Percentiles rank a stretch among this genome's conserved stretches.
These are phyloP conservation scores for Cladophialophora exuberans DNA, from an alignment of 2,329 filamentous ascomycete genomes.

Conservation along the genomic window DNA sequence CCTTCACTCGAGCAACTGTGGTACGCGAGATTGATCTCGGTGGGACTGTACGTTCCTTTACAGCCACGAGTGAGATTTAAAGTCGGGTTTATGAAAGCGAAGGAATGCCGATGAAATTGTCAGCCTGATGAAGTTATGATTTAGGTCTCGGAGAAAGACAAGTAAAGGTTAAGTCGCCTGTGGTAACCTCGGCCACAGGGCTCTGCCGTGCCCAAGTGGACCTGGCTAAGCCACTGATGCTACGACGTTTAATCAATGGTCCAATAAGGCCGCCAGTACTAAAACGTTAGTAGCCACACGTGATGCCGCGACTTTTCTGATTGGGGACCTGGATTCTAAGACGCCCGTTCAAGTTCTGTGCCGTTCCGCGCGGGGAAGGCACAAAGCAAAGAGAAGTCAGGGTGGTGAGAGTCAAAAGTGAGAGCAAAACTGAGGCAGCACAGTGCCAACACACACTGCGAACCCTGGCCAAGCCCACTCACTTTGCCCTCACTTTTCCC, in stretches of 20 bases:
- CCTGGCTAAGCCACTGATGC: too few species aligned
- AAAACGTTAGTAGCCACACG: not conserved
- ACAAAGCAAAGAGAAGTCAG: not conserved
- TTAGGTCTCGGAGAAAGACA: not conserved
- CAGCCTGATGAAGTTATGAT: constrained; percentile 3
- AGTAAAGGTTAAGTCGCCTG: not conserved
- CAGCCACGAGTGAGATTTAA: not conserved
- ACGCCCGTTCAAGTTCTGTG: not conserved
- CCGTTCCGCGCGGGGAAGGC: constrained; percentile 1
- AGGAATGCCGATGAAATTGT: constrained; percentile 3
- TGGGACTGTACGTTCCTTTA: not conserved
- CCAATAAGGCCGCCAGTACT: not conserved
- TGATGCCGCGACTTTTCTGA: not conserved
- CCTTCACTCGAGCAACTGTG: too few species aligned
- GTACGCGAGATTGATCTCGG: not conserved
- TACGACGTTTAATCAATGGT: too few species aligned
- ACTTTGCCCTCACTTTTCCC: too few species aligned
- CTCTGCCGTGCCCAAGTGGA: too few species aligned
- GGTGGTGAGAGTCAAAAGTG: not conserved
- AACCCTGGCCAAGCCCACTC: too few species aligned
- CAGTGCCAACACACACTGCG: too few species aligned
- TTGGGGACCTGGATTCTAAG: not conserved
- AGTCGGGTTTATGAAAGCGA: not conserved
- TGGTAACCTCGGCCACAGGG: not conserved
- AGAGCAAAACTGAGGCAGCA: not conserved